Percentiles rank a stretch among this genome's conserved stretches.
These are phyloP conservation scores for Dendrobium huoshanense DNA, from an alignment of 106 monocot genomes.

Conservation along the genomic window DNA sequence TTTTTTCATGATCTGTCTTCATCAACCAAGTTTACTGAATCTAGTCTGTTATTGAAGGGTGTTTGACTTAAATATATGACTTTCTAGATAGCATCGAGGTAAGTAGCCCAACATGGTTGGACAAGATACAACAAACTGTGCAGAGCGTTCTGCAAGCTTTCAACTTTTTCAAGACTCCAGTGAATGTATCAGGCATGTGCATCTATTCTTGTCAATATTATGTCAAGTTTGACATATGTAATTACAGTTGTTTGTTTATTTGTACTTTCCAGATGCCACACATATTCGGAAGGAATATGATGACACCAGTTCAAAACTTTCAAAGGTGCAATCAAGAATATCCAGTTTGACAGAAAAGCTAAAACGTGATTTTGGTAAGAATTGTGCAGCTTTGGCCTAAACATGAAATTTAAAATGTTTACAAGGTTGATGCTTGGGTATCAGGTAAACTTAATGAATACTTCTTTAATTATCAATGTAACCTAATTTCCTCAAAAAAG, in stretches of 20 bases:
- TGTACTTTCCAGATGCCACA: slow-evolving; percentile 51
- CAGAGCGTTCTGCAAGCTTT: slow-evolving; percentile 63
- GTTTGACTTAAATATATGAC: neutral
- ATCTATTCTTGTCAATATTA: slow-evolving; percentile 3
- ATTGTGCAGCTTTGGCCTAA: neutral
- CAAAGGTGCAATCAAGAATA: slow-evolving; percentile 84
- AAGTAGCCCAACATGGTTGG: slow-evolving; percentile 58
- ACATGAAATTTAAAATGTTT: neutral
- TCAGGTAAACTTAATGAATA: too few relatives aligned
- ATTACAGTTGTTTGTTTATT: neutral
- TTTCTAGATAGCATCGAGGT: slow-evolving; percentile 38
- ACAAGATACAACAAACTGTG: slow-evolving; percentile 69
- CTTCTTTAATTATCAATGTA: neutral
- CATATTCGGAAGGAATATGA: slow-evolving; percentile 86
- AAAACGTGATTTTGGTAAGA: slow-evolving; percentile 88
- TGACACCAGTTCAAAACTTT: slow-evolving; percentile 77
- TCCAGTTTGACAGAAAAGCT: slow-evolving; percentile 67
- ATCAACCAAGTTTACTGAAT: neutral
- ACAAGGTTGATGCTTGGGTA: neutral
- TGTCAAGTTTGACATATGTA: slow-evolving; percentile 3
- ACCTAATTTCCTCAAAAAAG: neutral
- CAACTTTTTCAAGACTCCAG: slow-evolving; percentile 83
- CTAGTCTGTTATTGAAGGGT: neutral
- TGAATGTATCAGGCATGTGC: slow-evolving; percentile 76
- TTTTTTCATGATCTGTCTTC: neutral